These are phyloP conservation scores for Staphylotrichum longicolle DNA, from an alignment of 495 filamentous ascomycete genomes.

Conservation along the genomic window DNA sequence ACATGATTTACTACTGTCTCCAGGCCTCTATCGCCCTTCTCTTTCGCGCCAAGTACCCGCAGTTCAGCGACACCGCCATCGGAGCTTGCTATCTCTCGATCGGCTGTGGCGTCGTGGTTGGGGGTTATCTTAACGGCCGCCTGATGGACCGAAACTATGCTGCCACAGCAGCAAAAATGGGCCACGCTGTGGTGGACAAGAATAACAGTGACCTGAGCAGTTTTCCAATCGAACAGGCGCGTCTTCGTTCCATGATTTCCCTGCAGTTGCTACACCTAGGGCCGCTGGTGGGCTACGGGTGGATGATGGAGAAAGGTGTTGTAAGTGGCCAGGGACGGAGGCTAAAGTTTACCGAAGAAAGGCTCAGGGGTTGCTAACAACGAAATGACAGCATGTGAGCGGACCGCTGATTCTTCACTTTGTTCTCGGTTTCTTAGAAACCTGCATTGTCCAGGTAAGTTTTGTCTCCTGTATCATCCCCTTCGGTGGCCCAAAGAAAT, in stretches of 20 bases:
- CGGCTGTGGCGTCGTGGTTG: not conserved
- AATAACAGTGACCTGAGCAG: not conserved
- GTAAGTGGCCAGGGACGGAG: not conserved
- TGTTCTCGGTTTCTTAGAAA: not conserved
- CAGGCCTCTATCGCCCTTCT: not conserved
- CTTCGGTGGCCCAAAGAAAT: not conserved
- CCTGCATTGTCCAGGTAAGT: not conserved
- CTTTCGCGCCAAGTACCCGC: not conserved
- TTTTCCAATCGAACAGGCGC: not conserved
- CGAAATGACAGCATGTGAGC: not conserved
- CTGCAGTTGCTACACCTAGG: not conserved
- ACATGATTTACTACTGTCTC: not conserved
- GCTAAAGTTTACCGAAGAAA: not conserved
- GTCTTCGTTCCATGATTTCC: not conserved
- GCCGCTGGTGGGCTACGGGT: not conserved
- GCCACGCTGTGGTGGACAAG: not conserved
- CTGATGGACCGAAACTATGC: not conserved
- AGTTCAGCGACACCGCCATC: not conserved
- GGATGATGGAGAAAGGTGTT: slow-evolving; percentile 1
- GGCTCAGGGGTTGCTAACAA: not conserved
- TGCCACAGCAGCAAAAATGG: not conserved
- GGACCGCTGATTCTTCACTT: not conserved
- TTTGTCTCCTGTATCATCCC: not conserved
- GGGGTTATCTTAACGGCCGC: not conserved
- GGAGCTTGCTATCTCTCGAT: not conserved